Percentiles rank a stretch among this genome's conserved stretches.
Evolutionary conservation across 768 basidiomycete species (phyloP).

Genomic region (Mrakia blollopis): DNA sequence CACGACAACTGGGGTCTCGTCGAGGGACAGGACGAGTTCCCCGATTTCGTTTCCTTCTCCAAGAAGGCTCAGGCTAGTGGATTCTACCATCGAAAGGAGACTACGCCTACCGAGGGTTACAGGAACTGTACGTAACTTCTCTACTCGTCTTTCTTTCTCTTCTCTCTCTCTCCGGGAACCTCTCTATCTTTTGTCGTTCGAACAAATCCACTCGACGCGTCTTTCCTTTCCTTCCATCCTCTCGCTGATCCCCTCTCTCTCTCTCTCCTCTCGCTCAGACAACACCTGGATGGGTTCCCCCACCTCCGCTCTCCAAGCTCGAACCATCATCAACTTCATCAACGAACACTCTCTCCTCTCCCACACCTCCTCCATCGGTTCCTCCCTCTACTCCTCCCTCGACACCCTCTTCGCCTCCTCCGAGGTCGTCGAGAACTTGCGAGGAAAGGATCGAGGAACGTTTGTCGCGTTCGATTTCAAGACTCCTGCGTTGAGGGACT

Average conservation of each 20-base stretch:
- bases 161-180: not conserved
- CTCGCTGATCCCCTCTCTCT: not conserved
- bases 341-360: slow-evolving; percentile 42
- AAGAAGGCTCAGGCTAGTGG: slow-evolving; percentile 29
- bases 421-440: slow-evolving; percentile 34
- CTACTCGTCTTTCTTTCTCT: not conserved
- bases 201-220: not conserved
- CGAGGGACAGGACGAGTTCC: slow-evolving; percentile 34
- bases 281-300: slow-evolving; percentile 43
- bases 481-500: slow-evolving; percentile 39
- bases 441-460: slow-evolving; percentile 44
- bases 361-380: slow-evolving; percentile 44
- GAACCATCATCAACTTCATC: slow-evolving; percentile 45
- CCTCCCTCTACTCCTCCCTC: slow-evolving; percentile 37
- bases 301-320: slow-evolving; percentile 45
- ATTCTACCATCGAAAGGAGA: slow-evolving; percentile 46
- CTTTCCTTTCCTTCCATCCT: not conserved
- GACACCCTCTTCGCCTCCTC: slow-evolving; percentile 29
- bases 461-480: slow-evolving; percentile 47
- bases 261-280: slow-evolving; percentile 2
- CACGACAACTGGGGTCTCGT: slow-evolving; percentile 48
- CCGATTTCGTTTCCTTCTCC: slow-evolving; percentile 49
- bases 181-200: no score
- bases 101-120: slow-evolving; percentile 44
- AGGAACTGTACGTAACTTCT: slow-evolving; percentile 37